A percentile compares a stretch with the other conserved stretches of the same genome.
Conservation (phyloP, 1,284 basidiomycete genomes). For the Leccinum cinnamomeum region DNA sequence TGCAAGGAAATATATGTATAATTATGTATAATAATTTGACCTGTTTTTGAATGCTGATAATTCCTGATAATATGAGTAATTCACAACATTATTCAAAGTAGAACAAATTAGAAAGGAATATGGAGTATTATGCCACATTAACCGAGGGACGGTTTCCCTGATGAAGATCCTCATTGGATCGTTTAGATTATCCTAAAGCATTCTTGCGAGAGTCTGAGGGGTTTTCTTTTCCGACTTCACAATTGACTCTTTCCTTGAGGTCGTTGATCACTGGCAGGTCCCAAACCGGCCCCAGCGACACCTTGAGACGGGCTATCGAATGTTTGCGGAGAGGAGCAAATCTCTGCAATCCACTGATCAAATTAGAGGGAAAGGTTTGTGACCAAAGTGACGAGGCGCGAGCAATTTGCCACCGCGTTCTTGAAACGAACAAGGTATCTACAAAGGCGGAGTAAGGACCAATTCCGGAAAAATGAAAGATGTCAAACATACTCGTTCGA, state of each 20-base stretch:
- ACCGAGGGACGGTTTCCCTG: too few species aligned
- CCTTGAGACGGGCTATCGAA: slow-evolving; percentile 38
- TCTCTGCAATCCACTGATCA: slow-evolving; percentile 44
- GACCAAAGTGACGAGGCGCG: slow-evolving; percentile 44
- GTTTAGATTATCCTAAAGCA: background rate
- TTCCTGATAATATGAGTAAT: too few species aligned
- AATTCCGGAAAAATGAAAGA: background rate
- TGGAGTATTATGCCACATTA: too few species aligned
- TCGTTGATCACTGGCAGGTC: slow-evolving; percentile 38
- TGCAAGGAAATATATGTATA: too few species aligned
- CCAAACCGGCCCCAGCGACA: slow-evolving; percentile 27
- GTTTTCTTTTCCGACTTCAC: slow-evolving; percentile 30
- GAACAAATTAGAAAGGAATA: too few species aligned
- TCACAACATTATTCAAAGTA: too few species aligned
- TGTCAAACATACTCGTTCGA: slow-evolving; percentile 50
- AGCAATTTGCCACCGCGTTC: slow-evolving; percentile 48
- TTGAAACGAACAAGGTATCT: slow-evolving; percentile 67
- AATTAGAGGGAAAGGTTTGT: slow-evolving; percentile 46
- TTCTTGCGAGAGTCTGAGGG: slow-evolving; percentile 20
- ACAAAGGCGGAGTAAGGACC: background rate
- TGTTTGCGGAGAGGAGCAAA: slow-evolving; percentile 38
- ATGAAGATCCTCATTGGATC: slow-evolving; percentile 34
- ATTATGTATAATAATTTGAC: too few species aligned
- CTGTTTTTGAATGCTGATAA: too few species aligned
- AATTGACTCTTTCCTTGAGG: slow-evolving; percentile 41